Conservation (phyloP, 352 stramenopile species). For the Globisporangium camurandrum region DNA sequence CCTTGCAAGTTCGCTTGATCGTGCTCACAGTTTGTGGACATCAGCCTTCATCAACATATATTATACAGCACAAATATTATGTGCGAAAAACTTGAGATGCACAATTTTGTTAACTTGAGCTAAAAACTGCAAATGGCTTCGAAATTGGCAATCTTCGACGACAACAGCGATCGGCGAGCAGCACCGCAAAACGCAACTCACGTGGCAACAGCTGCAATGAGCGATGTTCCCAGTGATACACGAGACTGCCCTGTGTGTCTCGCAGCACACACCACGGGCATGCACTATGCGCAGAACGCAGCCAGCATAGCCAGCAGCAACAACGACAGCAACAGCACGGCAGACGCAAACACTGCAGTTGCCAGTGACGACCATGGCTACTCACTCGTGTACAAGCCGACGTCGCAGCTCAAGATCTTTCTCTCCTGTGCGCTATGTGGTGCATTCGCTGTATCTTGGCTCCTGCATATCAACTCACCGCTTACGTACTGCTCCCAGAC, state of each 20-base stretch:
- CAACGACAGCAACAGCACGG: background rate
- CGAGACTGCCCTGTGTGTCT: conserved; percentile 13
- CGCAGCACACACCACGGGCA: conserved; percentile 1
- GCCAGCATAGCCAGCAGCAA: background rate
- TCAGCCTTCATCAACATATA: no score
- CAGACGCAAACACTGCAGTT: background rate
- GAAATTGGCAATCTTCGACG: background rate
- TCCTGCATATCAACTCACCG: background rate
- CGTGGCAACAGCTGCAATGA: background rate
- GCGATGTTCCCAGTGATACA: background rate
- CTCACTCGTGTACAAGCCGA: conserved; percentile 34
- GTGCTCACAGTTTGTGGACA: no score
- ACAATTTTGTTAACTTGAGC: no score
- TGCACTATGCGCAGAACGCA: conserved; percentile 4
- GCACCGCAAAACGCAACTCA: no score
- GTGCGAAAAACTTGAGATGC: no score
- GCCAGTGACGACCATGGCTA: background rate
- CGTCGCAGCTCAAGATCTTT: conserved; percentile 58
- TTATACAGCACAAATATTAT: no score
- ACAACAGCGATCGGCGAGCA: no score
- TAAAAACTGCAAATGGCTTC: no score
- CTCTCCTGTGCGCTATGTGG: conserved; percentile 45
- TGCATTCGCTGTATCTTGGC: no score
- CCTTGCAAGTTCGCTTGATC: no score
- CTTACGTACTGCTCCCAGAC: conserved; percentile 23